Evolutionary conservation across 148 eudicot species (phyloP).

Genomic region (Chenopodium suecicum): DNA sequence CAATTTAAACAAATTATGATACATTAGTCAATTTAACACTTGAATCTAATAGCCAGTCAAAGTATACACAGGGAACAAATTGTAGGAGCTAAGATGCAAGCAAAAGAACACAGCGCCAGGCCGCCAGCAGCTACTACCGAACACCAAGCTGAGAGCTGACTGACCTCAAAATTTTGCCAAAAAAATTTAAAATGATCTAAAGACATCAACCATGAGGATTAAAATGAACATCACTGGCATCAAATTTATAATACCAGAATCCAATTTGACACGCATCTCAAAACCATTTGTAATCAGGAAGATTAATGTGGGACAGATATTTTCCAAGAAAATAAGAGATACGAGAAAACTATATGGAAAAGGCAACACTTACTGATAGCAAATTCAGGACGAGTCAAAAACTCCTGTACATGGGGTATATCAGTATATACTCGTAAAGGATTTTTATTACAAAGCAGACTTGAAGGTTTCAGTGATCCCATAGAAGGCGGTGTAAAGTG

Average conservation of each 20-base stretch:
- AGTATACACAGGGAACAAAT: background rate
- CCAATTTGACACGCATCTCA: background rate
- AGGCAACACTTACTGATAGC: slow-evolving; percentile 51
- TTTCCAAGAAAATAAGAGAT: background rate
- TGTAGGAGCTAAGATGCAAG: background rate
- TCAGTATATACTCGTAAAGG: slow-evolving; percentile 75
- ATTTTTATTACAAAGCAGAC: slow-evolving; percentile 41
- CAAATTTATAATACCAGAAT: background rate
- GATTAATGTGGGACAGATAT: too few species aligned
- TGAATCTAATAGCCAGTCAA: background rate
- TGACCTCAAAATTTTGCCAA: background rate
- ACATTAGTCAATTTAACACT: background rate
- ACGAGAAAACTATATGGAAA: background rate
- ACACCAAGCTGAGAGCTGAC: background rate
- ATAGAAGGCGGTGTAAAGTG: slow-evolving; percentile 29
- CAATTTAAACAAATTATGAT: background rate
- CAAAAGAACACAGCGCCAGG: background rate
- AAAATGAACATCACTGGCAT: background rate
- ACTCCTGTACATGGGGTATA: slow-evolving; percentile 75
- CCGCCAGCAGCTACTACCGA: background rate
- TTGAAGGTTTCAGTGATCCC: slow-evolving; percentile 31
- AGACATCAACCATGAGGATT: background rate
- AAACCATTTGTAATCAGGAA: background rate
- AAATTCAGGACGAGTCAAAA: slow-evolving; percentile 82
- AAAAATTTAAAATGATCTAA: background rate